A percentile compares a stretch with the other conserved stretches of the same genome.
phyloP scores from a whole-genome alignment of 2,329 filamentous ascomycete genomes.

The Grosmannia huntii region DNA sequence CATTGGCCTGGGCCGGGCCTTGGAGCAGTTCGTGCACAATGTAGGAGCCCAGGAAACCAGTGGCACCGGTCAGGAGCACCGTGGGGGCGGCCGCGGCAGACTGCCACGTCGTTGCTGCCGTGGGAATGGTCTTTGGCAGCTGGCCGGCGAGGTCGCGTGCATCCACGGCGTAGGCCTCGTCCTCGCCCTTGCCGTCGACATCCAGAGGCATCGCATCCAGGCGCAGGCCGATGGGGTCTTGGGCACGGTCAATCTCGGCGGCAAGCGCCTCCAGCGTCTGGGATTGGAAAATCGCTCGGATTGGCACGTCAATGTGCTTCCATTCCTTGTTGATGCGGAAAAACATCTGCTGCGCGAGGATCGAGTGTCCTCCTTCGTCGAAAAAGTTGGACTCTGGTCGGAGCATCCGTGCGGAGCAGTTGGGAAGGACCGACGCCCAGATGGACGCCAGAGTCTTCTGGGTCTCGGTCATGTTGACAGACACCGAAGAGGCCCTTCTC shows the following conservation, averaged over 20 bases:
- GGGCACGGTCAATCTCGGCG: slow-evolving; percentile 28
- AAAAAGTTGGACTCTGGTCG: slow-evolving; percentile 51
- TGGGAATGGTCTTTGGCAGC: slow-evolving; percentile 27
- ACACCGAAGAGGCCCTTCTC: slow-evolving; percentile 11
- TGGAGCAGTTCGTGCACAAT: slow-evolving; percentile 63
- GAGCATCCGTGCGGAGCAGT: slow-evolving; percentile 37
- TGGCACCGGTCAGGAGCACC: slow-evolving; percentile 77
- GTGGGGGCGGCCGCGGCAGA: slow-evolving; percentile 23
- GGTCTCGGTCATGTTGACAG: slow-evolving; percentile 30
- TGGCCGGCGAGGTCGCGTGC: slow-evolving; percentile 29
- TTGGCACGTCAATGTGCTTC: slow-evolving; percentile 41
- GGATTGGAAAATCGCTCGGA: slow-evolving; percentile 57
- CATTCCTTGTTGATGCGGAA: slow-evolving; percentile 42
- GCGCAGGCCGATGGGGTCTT: slow-evolving; percentile 11
- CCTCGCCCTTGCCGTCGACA: slow-evolving; percentile 6
- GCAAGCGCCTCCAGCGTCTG: slow-evolving; percentile 36
- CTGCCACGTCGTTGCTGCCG: slow-evolving; percentile 10
- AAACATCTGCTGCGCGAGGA: slow-evolving; percentile 71
- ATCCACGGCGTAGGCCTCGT: slow-evolving; percentile 8
- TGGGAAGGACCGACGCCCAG: slow-evolving; percentile 60
- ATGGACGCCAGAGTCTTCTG: slow-evolving; percentile 56
- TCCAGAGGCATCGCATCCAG: slow-evolving; percentile 5
- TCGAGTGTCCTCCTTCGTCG: slow-evolving; percentile 67
- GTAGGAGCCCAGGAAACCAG: slow-evolving; percentile 78
- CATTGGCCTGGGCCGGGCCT: slow-evolving; percentile 39